Evolutionary conservation across 2,329 filamentous ascomycete species (phyloP).

Genomic region (Fusarium scirpi): DNA sequence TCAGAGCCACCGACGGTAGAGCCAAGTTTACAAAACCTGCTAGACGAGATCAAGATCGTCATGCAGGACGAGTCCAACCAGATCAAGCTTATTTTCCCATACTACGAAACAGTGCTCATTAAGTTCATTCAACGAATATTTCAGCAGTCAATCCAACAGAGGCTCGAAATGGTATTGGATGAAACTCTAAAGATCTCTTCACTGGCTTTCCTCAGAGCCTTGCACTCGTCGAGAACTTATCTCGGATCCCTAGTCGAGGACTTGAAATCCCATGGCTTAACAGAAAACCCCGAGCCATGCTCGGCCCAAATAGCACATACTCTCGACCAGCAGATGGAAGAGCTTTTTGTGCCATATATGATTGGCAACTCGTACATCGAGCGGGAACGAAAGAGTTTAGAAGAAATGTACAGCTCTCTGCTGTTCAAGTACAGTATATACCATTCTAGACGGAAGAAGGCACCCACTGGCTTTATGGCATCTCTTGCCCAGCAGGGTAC

Average conservation of each 20-base stretch:
- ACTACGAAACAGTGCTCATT: conserved; percentile 91
- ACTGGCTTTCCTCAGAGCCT: conserved; percentile 86
- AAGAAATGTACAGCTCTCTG: conserved; percentile 88
- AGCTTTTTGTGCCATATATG: conserved; percentile 79
- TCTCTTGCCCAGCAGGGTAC: conserved; percentile 90
- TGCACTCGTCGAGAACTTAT: conserved; percentile 91
- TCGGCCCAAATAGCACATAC: conserved; percentile 86
- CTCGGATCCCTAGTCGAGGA: conserved; percentile 91
- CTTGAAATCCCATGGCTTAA: conserved; percentile 91
- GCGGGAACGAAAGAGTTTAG: conserved; percentile 75
- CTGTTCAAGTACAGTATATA: conserved; percentile 98
- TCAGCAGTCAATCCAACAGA: conserved; percentile 97
- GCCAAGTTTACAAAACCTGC: conserved; percentile 87
- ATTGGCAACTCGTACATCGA: conserved; percentile 78
- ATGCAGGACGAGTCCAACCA: conserved; percentile 98
- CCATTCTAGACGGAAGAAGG: conserved; percentile 88
- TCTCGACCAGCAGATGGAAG: conserved; percentile 79
- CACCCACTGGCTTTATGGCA: conserved; percentile 90
- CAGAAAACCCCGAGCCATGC: conserved; percentile 92
- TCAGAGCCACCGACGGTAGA: conserved; percentile 92
- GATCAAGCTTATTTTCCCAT: conserved; percentile 96
- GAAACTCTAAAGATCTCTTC: conserved; percentile 94
- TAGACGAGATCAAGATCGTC: conserved; percentile 94
- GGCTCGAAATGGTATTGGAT: conserved; percentile 93
- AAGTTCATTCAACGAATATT: conserved; percentile 97